Percentiles rank a stretch among this genome's conserved stretches.
Conservation (phyloP, 768 basidiomycete species). For the Filobasidium wieringae region DNA sequence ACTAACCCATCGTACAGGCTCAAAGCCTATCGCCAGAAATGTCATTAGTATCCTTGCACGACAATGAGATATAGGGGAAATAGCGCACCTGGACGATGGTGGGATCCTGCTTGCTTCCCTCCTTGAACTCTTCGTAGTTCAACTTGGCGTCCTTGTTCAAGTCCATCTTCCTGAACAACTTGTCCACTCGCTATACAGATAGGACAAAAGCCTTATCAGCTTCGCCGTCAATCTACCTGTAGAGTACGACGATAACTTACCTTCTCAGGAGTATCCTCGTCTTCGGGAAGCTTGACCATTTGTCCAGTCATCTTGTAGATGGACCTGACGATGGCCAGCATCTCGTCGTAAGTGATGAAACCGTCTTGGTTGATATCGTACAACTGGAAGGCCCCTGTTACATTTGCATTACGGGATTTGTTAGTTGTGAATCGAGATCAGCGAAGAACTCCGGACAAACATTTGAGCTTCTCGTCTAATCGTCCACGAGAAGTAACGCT, state of each 20-base stretch:
- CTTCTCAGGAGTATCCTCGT: conserved; percentile 99
- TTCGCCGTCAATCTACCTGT: background rate
- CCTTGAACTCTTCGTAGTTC: conserved; percentile 93
- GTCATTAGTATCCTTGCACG: too few species aligned
- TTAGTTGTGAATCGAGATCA: background rate
- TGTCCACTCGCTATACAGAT: conserved; percentile 72
- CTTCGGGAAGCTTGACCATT: conserved; percentile 95
- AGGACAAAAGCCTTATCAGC: conserved; percentile 4
- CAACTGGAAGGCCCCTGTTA: conserved; percentile 95
- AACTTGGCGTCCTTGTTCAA: conserved; percentile 82
- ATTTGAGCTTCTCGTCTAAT: conserved; percentile 95
- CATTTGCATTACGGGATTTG: too few species aligned
- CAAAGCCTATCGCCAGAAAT: too few species aligned
- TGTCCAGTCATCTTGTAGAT: conserved; percentile 99
- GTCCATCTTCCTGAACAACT: conserved; percentile 98
- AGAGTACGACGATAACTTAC: conserved; percentile 44
- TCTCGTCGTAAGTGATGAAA: conserved; percentile 94
- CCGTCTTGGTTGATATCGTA: conserved; percentile 99
- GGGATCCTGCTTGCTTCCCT: conserved; percentile 96
- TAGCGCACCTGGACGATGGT: conserved; percentile 83
- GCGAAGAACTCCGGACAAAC: conserved; percentile 45
- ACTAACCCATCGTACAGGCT: conserved; percentile 92
- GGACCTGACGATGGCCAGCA: conserved; percentile 92
- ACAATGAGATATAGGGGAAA: too few species aligned
- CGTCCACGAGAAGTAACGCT: conserved; percentile 86